Evolutionary conservation across 805 yeast species (phyloP).

Genomic region (Starmerella powellii): DNA sequence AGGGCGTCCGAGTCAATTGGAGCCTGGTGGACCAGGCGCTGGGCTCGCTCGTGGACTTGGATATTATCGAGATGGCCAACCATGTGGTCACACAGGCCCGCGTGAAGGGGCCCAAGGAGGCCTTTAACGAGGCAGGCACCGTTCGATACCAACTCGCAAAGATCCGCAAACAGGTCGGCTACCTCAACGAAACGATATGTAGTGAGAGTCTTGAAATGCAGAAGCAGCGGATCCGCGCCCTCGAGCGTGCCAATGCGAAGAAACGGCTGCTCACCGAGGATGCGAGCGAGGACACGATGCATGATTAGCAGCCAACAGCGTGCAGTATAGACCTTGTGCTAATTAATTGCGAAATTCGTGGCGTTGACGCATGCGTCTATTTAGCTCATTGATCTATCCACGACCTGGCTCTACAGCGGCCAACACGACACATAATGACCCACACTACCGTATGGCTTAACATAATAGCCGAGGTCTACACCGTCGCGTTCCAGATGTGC

Average conservation of each 20-base stretch:
- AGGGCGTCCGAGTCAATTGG: conserved; percentile 14
- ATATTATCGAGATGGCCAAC: conserved; percentile 21
- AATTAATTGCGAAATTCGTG: no score
- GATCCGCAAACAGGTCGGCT: conserved; percentile 16
- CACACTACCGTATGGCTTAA: no score
- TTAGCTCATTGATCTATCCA: no score
- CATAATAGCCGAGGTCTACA: no score
- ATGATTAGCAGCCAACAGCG: background rate
- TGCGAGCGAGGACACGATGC: no score
- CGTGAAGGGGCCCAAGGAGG: conserved; percentile 22
- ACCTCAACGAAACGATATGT: conserved; percentile 17
- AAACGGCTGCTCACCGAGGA: conserved; percentile 15
- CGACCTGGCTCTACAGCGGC: no score
- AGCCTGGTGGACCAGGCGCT: conserved; percentile 20
- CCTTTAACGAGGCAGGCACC: conserved; percentile 24
- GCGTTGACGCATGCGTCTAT: no score
- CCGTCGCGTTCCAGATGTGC: no score
- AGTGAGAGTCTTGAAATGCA: conserved; percentile 16
- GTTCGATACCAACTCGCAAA: conserved; percentile 22
- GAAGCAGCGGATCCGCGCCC: conserved; percentile 13
- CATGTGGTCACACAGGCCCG: conserved; percentile 18
- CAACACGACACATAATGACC: no score
- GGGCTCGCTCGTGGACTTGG: conserved; percentile 17
- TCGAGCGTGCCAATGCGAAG: conserved; percentile 15
- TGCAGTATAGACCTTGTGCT: background rate